Base-by-base conservation (phyloP, 768 basidiomycete species). In the Panus rudis region DNA sequence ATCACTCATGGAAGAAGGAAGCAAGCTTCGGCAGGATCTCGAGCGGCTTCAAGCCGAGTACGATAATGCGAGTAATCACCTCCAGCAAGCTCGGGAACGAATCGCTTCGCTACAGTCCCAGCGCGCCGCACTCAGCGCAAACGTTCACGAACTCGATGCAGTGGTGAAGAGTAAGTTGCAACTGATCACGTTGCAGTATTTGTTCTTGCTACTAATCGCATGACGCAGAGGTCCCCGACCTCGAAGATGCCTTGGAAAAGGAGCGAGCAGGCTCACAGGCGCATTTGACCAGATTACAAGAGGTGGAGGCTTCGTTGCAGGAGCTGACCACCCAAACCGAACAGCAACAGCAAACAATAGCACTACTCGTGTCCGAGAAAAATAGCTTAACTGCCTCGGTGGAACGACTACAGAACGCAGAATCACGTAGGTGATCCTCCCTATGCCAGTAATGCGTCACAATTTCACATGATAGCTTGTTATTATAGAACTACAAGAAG, bases 281-380 rank as follows among this genome's bases (percentile, higher is more conserved):
- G n/a, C n/a, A n/a, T n/a, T n/a, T 16, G 50, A 47, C 20, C 48
- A 47, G 24, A 42, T 53, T 12, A n/a, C 50, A 52, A 8, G 39
- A 45, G 12, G 46, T 57, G 7, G 54, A 60, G n/a, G 34, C 39
- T 12, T 27, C 46, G 6, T 4, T 58, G 3, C 43, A 54, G 19
- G 54, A 58, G n/a, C 35, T 50, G 7, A 33, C 52, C 3, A 47
- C 43, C 19, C 52, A 40, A 1, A 17, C 52, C 6, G 52, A 52
- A 6, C 52, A 62, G 37, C 65, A 67, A 24, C 65, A 68, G 43
- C 63, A 68, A 51, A 67, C 68, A 3, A 69, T 71, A 41, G 55
- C 62, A 4, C 44, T 69, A 2, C 56, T 70, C 24, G 64, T 68
- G 6, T 50, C 61, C 2, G 70, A 70, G 48, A 68, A 68, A 51